Conservation (phyloP, 345 rosid species). For the Salix udensis region DNA sequence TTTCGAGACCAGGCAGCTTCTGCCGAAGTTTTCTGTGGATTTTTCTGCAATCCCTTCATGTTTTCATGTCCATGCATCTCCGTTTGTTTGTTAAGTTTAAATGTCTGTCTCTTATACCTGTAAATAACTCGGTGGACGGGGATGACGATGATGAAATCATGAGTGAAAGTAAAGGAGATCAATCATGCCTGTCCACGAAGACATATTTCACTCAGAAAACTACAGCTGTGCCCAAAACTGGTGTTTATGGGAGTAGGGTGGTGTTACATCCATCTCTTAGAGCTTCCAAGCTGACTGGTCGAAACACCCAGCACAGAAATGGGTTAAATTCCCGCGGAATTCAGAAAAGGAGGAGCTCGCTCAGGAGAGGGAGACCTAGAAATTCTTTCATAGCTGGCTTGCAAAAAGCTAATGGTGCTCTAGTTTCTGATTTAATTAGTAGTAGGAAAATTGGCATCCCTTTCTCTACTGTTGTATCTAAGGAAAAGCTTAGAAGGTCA, state of each 20-base stretch:
- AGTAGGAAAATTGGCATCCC: slow-evolving; percentile 54
- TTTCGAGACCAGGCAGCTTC: slow-evolving; percentile 33
- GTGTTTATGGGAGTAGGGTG: slow-evolving; percentile 24
- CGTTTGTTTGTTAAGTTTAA: slow-evolving; percentile 28
- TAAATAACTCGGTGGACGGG: slow-evolving; percentile 33
- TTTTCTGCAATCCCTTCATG: slow-evolving; percentile 63
- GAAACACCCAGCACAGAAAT: slow-evolving; percentile 44
- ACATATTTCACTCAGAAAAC: slow-evolving; percentile 9
- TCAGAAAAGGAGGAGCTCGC: slow-evolving; percentile 71
- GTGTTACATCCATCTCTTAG: slow-evolving; percentile 43
- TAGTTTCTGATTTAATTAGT: slow-evolving; percentile 53
- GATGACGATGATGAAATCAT: slow-evolving; percentile 19
- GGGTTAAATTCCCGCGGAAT: slow-evolving; percentile 52
- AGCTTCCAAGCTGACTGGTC: slow-evolving; percentile 45
- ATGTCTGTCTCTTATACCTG: slow-evolving; percentile 34
- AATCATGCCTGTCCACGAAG: slow-evolving; percentile 11
- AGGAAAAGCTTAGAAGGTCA: slow-evolving; percentile 52
- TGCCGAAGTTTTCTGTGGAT: slow-evolving; percentile 61
- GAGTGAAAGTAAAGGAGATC: slow-evolving; percentile 22
- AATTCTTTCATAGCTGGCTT: slow-evolving; percentile 37
- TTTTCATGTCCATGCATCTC: slow-evolving; percentile 55
- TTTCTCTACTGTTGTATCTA: slow-evolving; percentile 43
- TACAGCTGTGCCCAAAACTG: slow-evolving; percentile 14
- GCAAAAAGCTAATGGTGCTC: slow-evolving; percentile 51
- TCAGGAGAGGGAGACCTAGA: slow-evolving; percentile 61